Base-by-base conservation (phyloP, 768 basidiomycete genomes). In the Naganishia randhawae region DNA sequence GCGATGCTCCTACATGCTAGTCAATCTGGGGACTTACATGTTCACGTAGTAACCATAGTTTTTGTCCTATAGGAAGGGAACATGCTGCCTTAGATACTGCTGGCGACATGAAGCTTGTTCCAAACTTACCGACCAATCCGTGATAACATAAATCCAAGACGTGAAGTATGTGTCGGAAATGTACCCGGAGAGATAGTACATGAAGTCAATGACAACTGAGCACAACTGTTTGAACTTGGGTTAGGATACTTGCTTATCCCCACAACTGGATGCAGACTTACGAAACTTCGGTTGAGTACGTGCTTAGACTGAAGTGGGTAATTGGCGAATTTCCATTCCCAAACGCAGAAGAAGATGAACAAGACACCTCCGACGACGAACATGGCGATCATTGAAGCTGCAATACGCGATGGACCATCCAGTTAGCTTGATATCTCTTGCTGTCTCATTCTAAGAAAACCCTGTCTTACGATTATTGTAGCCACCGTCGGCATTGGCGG, bases 321-420 rank as follows among this genome's bases (percentile, higher is more conserved):
- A 52, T 71, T 72, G n/a, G 81, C 80, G 57, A 74, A 76, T 22
- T 70, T 68, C 68, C 73, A 69, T 51, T 82, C 81, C 76, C 77
- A 82, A n/a, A 75, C 39, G 17, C 65, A 71, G 69, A 78, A 80
- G 27, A 71, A 72, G 53, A 81, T 71, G 67, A 85, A 75, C 39
- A 83, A 72, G 13, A 85, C 53, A 10, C 76, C 78, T 27, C 85
- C 85, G 37, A 86, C 74, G 57, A 83, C 76, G 64, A 85, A 80
- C 74, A 80, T 81, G 29, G 74, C 83, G 63, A 86, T 84, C 63
- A 86, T 53, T 2, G 70, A 72, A 14, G 73, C 71, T 73, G 63
- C 10, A 19, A 29, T 2, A 45, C 35, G 45, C n/a, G 25, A 32
- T 14, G 14, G 11, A 29, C 10, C 6, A 39, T 66, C 31, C 39